A percentile compares a stretch with the other conserved stretches of the same genome.
Evolutionary conservation across 192 early-diverging fungal genomes (phyloP).

Genomic region (Coemansia sp.): DNA sequence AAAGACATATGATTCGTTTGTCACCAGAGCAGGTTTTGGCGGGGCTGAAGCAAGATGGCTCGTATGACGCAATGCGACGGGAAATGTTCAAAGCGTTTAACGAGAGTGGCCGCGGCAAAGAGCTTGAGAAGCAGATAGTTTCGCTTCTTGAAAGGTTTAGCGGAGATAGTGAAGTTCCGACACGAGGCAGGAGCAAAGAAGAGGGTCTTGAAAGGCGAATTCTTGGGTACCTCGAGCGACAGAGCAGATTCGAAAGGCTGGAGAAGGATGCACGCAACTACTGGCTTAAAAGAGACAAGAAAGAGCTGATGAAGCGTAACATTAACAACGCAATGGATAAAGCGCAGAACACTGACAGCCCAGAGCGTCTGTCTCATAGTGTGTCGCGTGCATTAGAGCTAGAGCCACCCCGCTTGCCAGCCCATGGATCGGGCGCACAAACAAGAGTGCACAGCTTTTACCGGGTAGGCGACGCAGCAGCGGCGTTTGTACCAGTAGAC

Average conservation of each 20-base stretch:
- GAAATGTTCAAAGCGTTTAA: constrained; percentile 26
- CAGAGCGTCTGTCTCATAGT: neutral
- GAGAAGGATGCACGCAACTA: constrained; percentile 40
- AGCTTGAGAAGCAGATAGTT: constrained; percentile 15
- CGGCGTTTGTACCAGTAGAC: constrained; percentile 29
- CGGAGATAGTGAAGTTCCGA: constrained; percentile 3
- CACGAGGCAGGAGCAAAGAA: constrained; percentile 1
- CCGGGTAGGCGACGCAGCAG: constrained; percentile 40
- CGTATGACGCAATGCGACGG: constrained; percentile 31
- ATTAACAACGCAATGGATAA: constrained; percentile 15
- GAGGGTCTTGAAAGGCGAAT: constrained; percentile 19
- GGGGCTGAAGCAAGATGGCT: constrained; percentile 26
- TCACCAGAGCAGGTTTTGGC: constrained; percentile 36
- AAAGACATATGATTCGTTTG: constrained; percentile 11
- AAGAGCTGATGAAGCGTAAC: neutral
- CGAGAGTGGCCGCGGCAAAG: constrained; percentile 18
- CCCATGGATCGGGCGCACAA: neutral
- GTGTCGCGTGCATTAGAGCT: constrained; percentile 20
- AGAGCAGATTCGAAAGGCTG: constrained; percentile 26
- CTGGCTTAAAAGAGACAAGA: constrained; percentile 18
- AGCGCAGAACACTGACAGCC: neutral
- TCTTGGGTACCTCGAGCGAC: constrained; percentile 14
- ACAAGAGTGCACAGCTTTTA: constrained; percentile 37
- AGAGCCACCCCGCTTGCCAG: constrained; percentile 33
- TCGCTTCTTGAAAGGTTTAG: constrained; percentile 14